Evolutionary conservation across 495 filamentous ascomycete genomes (phyloP), one percentile per base, ranked within the genome.

Genomic region (Aspergillus sparsus): DNA sequence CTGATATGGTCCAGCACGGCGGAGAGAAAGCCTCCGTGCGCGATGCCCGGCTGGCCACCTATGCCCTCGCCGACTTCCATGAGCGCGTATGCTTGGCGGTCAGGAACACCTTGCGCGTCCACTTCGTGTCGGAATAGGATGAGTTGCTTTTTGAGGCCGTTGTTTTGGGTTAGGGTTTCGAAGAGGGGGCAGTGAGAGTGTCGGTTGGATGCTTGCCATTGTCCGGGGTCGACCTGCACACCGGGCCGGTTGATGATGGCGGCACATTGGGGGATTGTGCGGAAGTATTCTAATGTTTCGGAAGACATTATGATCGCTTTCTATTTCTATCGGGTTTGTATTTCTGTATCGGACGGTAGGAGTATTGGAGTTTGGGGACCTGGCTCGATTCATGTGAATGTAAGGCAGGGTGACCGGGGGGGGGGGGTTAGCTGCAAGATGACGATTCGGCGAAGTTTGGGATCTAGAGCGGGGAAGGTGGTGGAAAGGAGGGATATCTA

Each of bases 211-310:
- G 37, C 2, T 8, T 1, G 1, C 9, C 9, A 3, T 3, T 41
- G 37, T 8, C 37, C 37, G 37, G 37, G 37, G 37, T 13, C 13
- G 37, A 41, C 13, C 13, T 8, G 9, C 13, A 41, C 37, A 13
- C 37, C 37, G 37, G 37, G 37, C 37, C 37, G 37, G 37, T 41
- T 41, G 37, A 41, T 41, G 37, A 41, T 41, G 37, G 37, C 37
- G 37, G 37, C 37, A 13, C 37, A 41, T 41, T 41, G 37, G 37
- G 37, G 37, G 37, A 41, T 41, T 8, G 37, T 9, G 37, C 1
- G 37, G 37, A 41, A 41, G 37, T 41, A 41, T 2, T 41, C 37
- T 41, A 41, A 9, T 41, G 37, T 41, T 41, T 41, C 37, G 2
- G 37, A 41, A 1, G 37, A 9, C 37, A 41, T 41, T 41, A 13